Evolutionary conservation across 202 grass and related monocot species (phyloP).

Genomic region (Carex arenaria): DNA sequence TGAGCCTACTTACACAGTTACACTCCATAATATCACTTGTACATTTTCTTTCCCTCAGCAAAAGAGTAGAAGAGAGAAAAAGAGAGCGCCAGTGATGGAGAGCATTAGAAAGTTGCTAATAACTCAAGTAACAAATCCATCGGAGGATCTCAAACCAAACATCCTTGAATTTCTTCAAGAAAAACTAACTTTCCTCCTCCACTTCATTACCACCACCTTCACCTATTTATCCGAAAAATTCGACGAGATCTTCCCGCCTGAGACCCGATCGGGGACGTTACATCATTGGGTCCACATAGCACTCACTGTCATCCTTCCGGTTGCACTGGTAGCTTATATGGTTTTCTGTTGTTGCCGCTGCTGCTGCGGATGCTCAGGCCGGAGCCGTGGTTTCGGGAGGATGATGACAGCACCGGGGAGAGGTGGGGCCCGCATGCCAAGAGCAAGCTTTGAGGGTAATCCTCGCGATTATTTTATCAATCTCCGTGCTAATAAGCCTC

Average conservation of each 20-base stretch:
- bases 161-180: constrained; percentile 4
- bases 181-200: background rate
- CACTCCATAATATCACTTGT: no score
- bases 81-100: background rate
- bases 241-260: constrained; percentile 10
- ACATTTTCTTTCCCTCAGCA: no score
- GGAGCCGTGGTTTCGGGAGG: background rate
- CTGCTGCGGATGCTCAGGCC: background rate
- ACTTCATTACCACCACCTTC: background rate
- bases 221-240: constrained; percentile 10
- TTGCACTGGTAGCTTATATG: background rate
- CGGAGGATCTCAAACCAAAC: background rate
- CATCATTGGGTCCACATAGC: background rate
- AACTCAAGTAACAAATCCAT: background rate
- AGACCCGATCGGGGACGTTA: background rate
- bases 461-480: constrained; percentile 1
- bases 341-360: background rate
- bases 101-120: background rate
- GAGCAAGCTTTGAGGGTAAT: background rate
- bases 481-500: background rate
- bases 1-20: no score
- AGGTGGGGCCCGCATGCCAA: constrained; percentile 4
- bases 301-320: background rate
- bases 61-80: background rate
- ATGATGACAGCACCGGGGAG: constrained; percentile 9